Evolutionary conservation across 2,329 filamentous ascomycete genomes (phyloP), one percentile per base, ranked within the genome.

Genomic region (Ascochyta fabae): DNA sequence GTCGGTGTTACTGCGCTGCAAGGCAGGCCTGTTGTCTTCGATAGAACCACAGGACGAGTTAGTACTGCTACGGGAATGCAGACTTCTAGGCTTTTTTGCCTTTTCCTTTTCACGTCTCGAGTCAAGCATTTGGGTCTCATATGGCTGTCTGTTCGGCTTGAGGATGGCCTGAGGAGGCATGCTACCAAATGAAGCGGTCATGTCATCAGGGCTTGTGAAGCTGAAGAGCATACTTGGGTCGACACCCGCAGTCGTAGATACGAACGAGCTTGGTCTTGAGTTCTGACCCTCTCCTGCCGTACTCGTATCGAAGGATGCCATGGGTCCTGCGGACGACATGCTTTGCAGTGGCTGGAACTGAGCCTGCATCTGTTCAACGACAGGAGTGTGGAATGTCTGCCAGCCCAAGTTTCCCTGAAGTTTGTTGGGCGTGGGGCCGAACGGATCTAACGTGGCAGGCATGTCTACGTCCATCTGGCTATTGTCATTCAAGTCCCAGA

Each of bases 161-260:
- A 60, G 53, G 19, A 33, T 58, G 7, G 56, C 59, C 45, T 63
- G 65, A 24, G 66, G 68, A 27, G 60, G 61, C 39, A 70, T 64
- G 15, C 43, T 67, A 29, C 64, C 65, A 53, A 74, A 74, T 2
- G 72, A 74, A 15, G 64, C 48, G 23, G 59, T 55, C 39, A 68
- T 61, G 15, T 68, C 65, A 34, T 69, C 65, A 33, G 66, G 64
- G 45, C 58, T 67, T 13, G 71, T 71, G 49, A 78, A 78, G 59
- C 78, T 78, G 56, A 79, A 77, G 3, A 80, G 64, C 66, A 83
- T 73, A 42, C 73, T 82, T 13, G 81, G 80, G 59, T 83, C 75
- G 9, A 83, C 79, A 27, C 76, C 74, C 16, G 74, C 70, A 22
- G 76, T 72, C 6, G 73, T 73, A 16, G 74, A 68, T 16, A 71